Evolutionary conservation across 2,329 filamentous ascomycete species (phyloP).

Genomic region (Tolypocladium sp.): DNA sequence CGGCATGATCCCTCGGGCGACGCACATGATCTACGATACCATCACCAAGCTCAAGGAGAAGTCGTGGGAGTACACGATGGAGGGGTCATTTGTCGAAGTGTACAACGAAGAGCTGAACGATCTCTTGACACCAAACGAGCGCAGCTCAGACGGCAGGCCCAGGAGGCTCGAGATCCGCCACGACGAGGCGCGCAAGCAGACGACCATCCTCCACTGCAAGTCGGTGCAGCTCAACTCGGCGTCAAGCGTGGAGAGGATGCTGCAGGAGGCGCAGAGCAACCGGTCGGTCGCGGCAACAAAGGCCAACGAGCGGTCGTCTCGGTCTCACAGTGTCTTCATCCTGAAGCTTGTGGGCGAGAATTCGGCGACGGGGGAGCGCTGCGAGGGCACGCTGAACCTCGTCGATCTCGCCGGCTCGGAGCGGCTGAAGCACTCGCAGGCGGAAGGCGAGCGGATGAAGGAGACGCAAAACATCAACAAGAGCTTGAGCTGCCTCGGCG

Average conservation of each 20-base stretch:
- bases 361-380: conserved; percentile 66
- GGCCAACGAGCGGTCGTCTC: conserved; percentile 87
- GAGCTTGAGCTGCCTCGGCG: conserved; percentile 81
- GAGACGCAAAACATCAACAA: conserved; percentile 98
- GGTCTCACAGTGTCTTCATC: conserved; percentile 94
- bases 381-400: conserved; percentile 88
- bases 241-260: conserved; percentile 68
- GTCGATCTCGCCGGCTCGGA: conserved; percentile 94
- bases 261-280: conserved; percentile 74
- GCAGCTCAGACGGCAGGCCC: conserved; percentile 55
- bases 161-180: conserved; percentile 87
- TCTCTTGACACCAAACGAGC: conserved; percentile 50
- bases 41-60: conserved; percentile 77
- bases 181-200: conserved; percentile 73
- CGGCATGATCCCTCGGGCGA: conserved; percentile 92
- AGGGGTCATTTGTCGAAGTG: conserved; percentile 92
- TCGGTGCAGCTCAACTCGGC: conserved; percentile 71
- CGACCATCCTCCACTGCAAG: conserved; percentile 70
- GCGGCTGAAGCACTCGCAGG: conserved; percentile 76
- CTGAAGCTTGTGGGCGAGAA: conserved; percentile 71
- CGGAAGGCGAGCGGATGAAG: conserved; percentile 76
- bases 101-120: conserved; percentile 98
- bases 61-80: conserved; percentile 90
- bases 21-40: conserved; percentile 87
- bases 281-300: conserved; percentile 94